These are phyloP conservation scores for Truncatella angustata DNA, from an alignment of 2,329 filamentous ascomycete species.

Conservation along the genomic window DNA sequence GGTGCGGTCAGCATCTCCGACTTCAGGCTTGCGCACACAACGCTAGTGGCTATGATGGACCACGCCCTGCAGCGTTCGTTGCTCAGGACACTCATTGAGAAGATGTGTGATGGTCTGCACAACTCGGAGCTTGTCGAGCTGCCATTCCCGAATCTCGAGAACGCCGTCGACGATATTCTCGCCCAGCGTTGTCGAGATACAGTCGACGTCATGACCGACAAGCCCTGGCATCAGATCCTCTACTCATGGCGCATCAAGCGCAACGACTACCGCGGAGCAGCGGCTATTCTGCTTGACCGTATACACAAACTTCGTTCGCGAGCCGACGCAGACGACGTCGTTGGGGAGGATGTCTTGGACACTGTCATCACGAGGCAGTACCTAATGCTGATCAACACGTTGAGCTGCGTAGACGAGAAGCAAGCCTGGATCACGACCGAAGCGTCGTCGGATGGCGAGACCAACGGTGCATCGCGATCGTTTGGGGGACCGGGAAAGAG, in stretches of 20 bases:
- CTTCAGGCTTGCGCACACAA: conserved; percentile 80
- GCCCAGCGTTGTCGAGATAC: conserved; percentile 68
- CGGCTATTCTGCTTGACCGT: conserved; percentile 60
- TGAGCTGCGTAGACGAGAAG: conserved; percentile 77
- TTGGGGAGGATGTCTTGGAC: conserved; percentile 55
- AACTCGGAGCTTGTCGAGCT: conserved; percentile 69
- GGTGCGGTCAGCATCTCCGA: conserved; percentile 76
- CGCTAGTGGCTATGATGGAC: conserved; percentile 71
- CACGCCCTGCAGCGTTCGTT: conserved; percentile 68
- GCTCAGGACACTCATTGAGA: conserved; percentile 67
- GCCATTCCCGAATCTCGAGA: conserved; percentile 75
- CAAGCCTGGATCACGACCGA: conserved; percentile 76
- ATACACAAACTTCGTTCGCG: conserved; percentile 60
- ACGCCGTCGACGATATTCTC: conserved; percentile 77
- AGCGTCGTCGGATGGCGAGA: conserved; percentile 20
- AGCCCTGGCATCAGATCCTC: conserved; percentile 83
- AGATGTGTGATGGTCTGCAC: conserved; percentile 67
- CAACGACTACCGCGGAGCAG: conserved; percentile 80
- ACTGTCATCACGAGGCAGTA: conserved; percentile 72
- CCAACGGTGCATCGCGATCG: neutral
- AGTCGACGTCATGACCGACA: conserved; percentile 60
- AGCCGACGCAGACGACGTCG: conserved; percentile 57
- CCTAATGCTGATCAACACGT: conserved; percentile 86
- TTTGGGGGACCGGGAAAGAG: conserved; percentile 48
- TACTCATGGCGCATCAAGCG: conserved; percentile 87